A percentile compares a stretch with the other conserved stretches of the same genome.
phyloP scores from a whole-genome alignment of 1,284 basidiomycete genomes.

The Mycena sp. region DNA sequence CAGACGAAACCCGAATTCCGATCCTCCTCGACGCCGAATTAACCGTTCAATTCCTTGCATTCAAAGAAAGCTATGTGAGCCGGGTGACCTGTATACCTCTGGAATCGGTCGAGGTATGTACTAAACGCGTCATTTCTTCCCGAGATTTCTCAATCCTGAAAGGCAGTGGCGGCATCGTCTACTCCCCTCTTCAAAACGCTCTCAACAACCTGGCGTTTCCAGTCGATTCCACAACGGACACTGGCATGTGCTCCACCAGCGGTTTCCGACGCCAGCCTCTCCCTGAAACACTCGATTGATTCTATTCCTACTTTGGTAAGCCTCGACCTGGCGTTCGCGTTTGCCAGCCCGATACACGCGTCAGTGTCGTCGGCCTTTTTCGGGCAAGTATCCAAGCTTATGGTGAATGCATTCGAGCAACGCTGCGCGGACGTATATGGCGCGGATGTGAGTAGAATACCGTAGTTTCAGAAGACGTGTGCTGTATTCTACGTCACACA shows the following conservation, averaged over 20 bases:
- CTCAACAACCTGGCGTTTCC: slow-evolving; percentile 84
- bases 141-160: slow-evolving; percentile 15
- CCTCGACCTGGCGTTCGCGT: slow-evolving; percentile 86
- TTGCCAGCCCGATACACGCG: slow-evolving; percentile 88
- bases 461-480: not conserved
- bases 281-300: slow-evolving; percentile 44
- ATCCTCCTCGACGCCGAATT: slow-evolving; percentile 69
- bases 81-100: slow-evolving; percentile 82
- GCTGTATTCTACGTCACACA: not conserved
- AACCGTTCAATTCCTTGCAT: slow-evolving; percentile 88
- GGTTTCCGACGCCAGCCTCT: slow-evolving; percentile 36
- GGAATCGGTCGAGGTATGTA: slow-evolving; percentile 80
- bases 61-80: slow-evolving; percentile 91
- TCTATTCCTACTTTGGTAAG: slow-evolving; percentile 75
- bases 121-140: slow-evolving; percentile 26
- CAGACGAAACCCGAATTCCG: slow-evolving; percentile 36
- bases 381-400: slow-evolving; percentile 85
- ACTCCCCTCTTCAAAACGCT: slow-evolving; percentile 90
- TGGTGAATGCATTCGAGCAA: slow-evolving; percentile 93
- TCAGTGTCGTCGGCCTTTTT: slow-evolving; percentile 86
- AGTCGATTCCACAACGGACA: not conserved
- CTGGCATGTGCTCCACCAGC: slow-evolving; percentile 52
- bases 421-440: slow-evolving; percentile 82
- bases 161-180: slow-evolving; percentile 83
- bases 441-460: not conserved